Percentiles rank a stretch among this genome's conserved stretches.
Evolutionary conservation across 2,329 filamentous ascomycete species (phyloP).

Genomic region (Epichloe festucae): DNA sequence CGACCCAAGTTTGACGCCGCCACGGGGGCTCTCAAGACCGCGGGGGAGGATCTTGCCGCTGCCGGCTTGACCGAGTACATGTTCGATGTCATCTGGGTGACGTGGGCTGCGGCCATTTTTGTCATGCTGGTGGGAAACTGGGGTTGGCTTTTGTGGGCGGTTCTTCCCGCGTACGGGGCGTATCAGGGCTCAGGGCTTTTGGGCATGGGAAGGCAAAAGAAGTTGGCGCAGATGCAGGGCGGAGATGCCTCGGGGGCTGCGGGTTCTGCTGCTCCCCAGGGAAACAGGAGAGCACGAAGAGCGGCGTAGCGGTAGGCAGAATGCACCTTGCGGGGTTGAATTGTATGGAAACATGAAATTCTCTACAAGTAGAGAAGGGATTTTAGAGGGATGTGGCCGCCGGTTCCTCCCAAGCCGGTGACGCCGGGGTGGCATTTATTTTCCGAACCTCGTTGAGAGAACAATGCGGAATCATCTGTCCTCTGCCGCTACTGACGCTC

Average conservation of each 20-base stretch:
- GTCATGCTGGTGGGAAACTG: slow-evolving; percentile 71
- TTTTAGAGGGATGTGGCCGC: not conserved
- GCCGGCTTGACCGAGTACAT: slow-evolving; percentile 91
- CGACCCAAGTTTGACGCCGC: slow-evolving; percentile 59
- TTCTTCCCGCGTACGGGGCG: slow-evolving; percentile 41
- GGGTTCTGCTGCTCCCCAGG: slow-evolving; percentile 22
- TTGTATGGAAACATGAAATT: not conserved
- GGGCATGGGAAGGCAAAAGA: slow-evolving; percentile 38
- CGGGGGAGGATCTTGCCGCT: slow-evolving; percentile 75
- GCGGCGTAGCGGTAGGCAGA: slow-evolving; percentile 27
- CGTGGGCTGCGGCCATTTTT: slow-evolving; percentile 63
- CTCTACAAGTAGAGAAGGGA: too few species aligned
- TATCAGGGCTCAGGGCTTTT: slow-evolving; percentile 42
- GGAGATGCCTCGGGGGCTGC: slow-evolving; percentile 13
- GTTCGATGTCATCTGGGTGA: slow-evolving; percentile 95
- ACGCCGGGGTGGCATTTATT: not conserved
- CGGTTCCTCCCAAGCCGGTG: too few species aligned
- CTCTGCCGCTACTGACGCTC: slow-evolving; percentile 7
- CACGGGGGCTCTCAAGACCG: slow-evolving; percentile 53
- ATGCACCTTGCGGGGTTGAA: not conserved
- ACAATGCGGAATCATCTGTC: not conserved
- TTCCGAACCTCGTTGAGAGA: not conserved
- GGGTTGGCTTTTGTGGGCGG: slow-evolving; percentile 45
- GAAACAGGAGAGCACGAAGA: slow-evolving; percentile 42
- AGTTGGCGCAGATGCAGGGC: slow-evolving; percentile 35